A percentile compares a stretch with the other conserved stretches of the same genome.
These are phyloP conservation scores for Claviceps sp. DNA, from an alignment of 2,329 filamentous ascomycete species.

Conservation along the genomic window DNA sequence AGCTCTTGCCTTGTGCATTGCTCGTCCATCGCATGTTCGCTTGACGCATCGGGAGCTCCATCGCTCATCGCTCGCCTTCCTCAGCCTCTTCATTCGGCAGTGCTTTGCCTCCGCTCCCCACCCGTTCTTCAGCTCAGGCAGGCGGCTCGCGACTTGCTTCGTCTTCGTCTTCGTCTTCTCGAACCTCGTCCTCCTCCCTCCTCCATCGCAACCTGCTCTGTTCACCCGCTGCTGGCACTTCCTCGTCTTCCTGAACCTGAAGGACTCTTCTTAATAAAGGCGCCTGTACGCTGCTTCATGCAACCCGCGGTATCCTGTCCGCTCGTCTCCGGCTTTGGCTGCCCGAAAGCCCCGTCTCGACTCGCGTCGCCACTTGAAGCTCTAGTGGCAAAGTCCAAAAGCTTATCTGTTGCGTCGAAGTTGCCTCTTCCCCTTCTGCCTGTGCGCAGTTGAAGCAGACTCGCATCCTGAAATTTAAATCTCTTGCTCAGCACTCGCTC, in stretches of 20 bases:
- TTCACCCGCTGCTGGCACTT: background rate
- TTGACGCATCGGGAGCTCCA: background rate
- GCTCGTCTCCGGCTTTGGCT: background rate
- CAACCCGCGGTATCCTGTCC: background rate
- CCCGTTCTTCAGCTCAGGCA: background rate
- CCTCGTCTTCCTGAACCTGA: background rate
- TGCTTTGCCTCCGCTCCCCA: constrained; percentile 1
- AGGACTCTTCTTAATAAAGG: background rate
- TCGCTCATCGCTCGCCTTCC: background rate
- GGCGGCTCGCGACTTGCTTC: background rate
- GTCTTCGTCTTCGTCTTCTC: background rate
- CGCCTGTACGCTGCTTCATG: background rate
- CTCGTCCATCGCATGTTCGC: background rate
- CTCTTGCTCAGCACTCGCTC: background rate
- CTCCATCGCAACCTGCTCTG: background rate
- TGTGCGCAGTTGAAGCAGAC: background rate
- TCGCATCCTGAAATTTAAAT: background rate
- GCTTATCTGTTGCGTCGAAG: constrained; percentile 1
- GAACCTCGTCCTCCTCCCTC: background rate
- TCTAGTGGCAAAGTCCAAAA: background rate
- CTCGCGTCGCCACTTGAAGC: background rate
- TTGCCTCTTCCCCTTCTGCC: background rate
- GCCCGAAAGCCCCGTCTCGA: background rate
- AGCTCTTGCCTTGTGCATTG: background rate
- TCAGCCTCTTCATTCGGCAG: background rate